Conservation (phyloP, 2,329 filamentous ascomycete species). For the Colletotrichum simmondsii region DNA sequence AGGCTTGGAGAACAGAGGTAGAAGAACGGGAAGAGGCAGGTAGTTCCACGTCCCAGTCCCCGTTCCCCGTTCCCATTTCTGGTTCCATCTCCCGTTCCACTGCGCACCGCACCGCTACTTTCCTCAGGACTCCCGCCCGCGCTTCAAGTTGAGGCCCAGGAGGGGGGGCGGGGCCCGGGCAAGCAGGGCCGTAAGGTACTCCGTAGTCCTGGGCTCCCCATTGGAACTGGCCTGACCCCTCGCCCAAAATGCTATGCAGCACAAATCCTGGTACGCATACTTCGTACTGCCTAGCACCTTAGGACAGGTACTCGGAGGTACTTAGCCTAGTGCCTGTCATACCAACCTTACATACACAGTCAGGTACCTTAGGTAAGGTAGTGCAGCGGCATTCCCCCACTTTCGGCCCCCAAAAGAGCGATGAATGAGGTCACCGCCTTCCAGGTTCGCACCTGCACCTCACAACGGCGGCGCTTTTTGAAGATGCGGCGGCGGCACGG, state of each 20-base stretch:
- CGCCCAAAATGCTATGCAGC: conserved; percentile 5
- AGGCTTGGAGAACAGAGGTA: background rate
- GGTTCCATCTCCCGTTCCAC: background rate
- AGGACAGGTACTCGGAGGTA: background rate
- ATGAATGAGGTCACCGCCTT: conserved; percentile 32
- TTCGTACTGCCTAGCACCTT: background rate
- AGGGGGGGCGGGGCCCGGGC: background rate
- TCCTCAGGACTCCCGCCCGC: background rate
- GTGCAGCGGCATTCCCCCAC: conserved; percentile 32
- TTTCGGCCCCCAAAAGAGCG: conserved; percentile 8
- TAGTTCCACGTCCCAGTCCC: no score
- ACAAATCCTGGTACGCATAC: background rate
- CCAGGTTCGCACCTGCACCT: conserved; percentile 1
- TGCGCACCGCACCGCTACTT: conserved; percentile 20
- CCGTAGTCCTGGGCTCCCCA: background rate
- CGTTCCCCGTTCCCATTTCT: background rate
- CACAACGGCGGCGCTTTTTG: background rate
- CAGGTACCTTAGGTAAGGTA: background rate
- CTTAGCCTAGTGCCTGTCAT: background rate
- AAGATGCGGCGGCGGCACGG: background rate
- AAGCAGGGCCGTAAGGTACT: background rate
- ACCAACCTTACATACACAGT: background rate
- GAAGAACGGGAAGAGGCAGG: background rate
- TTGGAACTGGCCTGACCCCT: background rate
- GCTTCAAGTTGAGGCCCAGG: conserved; percentile 18